Evolutionary conservation across 345 rosid genomes (phyloP).

Genomic region (Passiflora organensis): DNA sequence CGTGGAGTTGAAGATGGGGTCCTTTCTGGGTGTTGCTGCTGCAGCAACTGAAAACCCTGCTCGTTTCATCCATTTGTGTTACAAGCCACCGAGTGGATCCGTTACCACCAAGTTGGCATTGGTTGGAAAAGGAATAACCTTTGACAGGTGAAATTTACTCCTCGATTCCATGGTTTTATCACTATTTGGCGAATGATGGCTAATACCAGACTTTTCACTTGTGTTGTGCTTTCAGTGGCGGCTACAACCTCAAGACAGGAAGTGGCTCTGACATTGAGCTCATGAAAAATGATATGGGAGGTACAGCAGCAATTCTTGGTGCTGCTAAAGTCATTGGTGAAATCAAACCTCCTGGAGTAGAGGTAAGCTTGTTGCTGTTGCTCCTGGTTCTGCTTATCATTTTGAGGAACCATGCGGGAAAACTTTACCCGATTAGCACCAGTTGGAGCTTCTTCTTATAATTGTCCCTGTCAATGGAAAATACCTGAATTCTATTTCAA

Average conservation of each 20-base stretch:
- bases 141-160: constrained; percentile 93
- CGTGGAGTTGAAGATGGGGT: constrained; percentile 87
- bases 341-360: constrained; percentile 91
- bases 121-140: constrained; percentile 91
- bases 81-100: constrained; percentile 62
- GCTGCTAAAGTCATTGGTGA: constrained; percentile 93
- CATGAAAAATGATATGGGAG: constrained; percentile 95
- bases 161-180: no score
- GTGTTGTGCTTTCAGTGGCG: constrained; percentile 52
- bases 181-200: no score
- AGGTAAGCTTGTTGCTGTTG: constrained; percentile 40
- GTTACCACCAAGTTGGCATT: constrained; percentile 73
- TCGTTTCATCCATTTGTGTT: constrained; percentile 78
- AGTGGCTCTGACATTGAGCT: constrained; percentile 78
- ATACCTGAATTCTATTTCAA: neutral
- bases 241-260: constrained; percentile 96
- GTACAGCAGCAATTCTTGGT: constrained; percentile 91
- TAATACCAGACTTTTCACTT: neutral
- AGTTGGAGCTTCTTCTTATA: no score
- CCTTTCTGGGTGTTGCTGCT: constrained; percentile 88
- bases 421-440: no score
- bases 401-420: no score
- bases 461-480: no score
- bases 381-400: neutral
- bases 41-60: constrained; percentile 88